Evolutionary conservation across 768 basidiomycete genomes (phyloP).

Genomic region (Amanita molliuscula): DNA sequence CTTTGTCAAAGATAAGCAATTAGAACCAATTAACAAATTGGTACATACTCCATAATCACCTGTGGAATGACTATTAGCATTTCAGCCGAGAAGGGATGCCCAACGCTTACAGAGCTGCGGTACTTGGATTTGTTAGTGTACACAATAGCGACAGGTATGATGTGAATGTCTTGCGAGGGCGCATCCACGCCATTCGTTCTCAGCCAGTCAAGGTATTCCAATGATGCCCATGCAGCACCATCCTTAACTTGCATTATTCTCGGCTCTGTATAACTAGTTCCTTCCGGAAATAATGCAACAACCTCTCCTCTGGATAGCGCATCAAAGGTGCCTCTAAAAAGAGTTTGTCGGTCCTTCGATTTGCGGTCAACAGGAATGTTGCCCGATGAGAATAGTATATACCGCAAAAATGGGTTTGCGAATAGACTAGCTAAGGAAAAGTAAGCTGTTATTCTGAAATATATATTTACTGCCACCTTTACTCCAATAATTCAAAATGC

Average conservation of each 20-base stretch:
- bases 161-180: constrained; percentile 37
- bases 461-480: constrained; percentile 50
- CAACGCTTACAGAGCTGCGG: constrained; percentile 65
- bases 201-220: constrained; percentile 84
- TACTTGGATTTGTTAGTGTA: constrained; percentile 97
- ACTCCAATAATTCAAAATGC: constrained; percentile 88
- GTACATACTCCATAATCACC: constrained; percentile 65
- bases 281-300: constrained; percentile 92
- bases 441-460: constrained; percentile 1
- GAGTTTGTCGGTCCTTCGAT: constrained; percentile 79
- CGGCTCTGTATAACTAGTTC: constrained; percentile 89
- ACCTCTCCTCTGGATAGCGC: constrained; percentile 69
- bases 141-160: constrained; percentile 82
- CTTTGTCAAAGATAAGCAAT: constrained; percentile 25
- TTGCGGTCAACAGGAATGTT: constrained; percentile 97
- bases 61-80: constrained; percentile 15
- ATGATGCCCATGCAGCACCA: constrained; percentile 88
- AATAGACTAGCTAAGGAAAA: constrained; percentile 60
- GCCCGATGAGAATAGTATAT: constrained; percentile 80
- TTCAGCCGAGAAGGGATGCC: constrained; percentile 12
- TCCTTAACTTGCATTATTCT: constrained; percentile 89
- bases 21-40: neutral
- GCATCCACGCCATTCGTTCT: constrained; percentile 40
- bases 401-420: constrained; percentile 60
- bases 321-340: constrained; percentile 87